These are phyloP conservation scores for Monilinia fructicola DNA, from an alignment of 2,329 filamentous ascomycete species.

Conservation along the genomic window DNA sequence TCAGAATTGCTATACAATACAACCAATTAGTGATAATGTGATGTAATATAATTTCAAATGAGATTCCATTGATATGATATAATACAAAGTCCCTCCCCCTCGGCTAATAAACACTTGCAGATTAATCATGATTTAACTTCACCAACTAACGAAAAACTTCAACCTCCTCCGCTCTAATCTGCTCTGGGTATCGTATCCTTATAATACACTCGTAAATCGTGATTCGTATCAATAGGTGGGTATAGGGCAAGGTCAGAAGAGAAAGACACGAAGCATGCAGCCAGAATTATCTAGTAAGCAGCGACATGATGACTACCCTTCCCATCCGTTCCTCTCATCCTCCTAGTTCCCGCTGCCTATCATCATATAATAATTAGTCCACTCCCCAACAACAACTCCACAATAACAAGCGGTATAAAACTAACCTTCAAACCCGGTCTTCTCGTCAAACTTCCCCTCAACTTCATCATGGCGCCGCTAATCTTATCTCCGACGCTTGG, in stretches of 20 bases:
- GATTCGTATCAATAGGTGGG: neutral
- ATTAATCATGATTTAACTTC: no score
- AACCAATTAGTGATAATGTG: neutral
- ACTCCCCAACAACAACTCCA: no score
- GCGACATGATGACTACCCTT: conserved; percentile 49
- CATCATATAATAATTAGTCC: conserved; percentile 19
- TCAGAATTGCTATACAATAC: neutral
- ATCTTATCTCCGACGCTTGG: conserved; percentile 68
- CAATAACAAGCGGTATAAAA: neutral
- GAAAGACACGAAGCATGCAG: conserved; percentile 1
- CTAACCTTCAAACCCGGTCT: conserved; percentile 68
- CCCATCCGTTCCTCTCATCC: conserved; percentile 74
- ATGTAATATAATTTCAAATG: neutral
- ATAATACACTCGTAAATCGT: neutral
- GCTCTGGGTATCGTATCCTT: conserved; percentile 4
- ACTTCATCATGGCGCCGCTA: conserved; percentile 70
- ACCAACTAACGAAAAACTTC: neutral
- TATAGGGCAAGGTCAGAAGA: neutral
- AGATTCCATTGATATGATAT: conserved; percentile 5
- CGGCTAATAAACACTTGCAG: no score
- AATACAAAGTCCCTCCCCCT: no score
- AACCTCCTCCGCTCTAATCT: neutral
- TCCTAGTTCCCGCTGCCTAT: conserved; percentile 69
- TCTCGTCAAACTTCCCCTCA: conserved; percentile 68
- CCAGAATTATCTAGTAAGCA: conserved; percentile 24